Conservation (phyloP, 1,139 yeast species). For the Protomyces pachydermus region DNA sequence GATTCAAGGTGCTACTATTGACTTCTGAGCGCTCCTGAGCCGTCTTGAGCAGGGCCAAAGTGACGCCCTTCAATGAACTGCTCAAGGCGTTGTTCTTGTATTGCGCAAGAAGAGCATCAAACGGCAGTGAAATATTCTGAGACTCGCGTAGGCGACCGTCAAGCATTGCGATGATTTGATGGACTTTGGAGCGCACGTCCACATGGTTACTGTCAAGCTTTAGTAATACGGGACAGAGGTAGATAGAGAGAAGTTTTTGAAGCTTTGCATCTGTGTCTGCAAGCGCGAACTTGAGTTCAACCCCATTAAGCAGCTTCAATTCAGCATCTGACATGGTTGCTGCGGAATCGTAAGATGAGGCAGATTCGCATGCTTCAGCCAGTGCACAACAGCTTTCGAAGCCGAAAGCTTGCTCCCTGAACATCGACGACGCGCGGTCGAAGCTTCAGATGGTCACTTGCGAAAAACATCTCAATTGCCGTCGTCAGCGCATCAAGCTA, state of each 20-base stretch:
- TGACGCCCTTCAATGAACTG: not conserved
- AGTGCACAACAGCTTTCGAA: no score
- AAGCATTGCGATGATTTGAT: slow-evolving; percentile 39
- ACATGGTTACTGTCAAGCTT: slow-evolving; percentile 70
- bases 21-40: not conserved
- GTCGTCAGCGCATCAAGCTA: no score
- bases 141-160: slow-evolving; percentile 55
- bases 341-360: not conserved
- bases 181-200: slow-evolving; percentile 63
- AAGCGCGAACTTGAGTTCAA: slow-evolving; percentile 76
- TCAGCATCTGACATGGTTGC: not conserved
- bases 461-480: no score
- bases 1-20: not conserved
- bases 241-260: slow-evolving; percentile 55
- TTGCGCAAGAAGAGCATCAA: slow-evolving; percentile 57
- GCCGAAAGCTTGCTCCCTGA: no score
- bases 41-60: not conserved
- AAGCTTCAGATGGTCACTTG: no score
- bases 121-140: slow-evolving; percentile 53
- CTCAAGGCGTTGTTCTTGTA: slow-evolving; percentile 51
- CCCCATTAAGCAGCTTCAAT: slow-evolving; percentile 38
- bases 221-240: slow-evolving; percentile 70
- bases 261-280: slow-evolving; percentile 66
- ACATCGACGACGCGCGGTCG: no score
- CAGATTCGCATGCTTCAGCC: no score